Evolutionary conservation across 2,329 filamentous ascomycete species (phyloP), one percentile per base, ranked within the genome.

Genomic region (Phaeosphaeria sp.): DNA sequence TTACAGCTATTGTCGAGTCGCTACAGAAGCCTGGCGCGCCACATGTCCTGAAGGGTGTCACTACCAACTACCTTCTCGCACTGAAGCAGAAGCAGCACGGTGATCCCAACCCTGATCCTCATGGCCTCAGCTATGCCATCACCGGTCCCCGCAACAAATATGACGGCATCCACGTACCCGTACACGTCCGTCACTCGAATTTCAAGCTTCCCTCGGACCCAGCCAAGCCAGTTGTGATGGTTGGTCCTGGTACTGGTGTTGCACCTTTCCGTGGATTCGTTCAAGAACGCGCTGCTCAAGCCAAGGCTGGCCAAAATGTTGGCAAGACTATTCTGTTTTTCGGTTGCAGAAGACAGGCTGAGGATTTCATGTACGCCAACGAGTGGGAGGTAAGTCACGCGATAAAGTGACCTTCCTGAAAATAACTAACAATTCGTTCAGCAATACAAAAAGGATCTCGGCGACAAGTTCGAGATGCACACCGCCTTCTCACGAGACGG

Each of bases 151-250:
- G 95, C 72, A 96, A 97, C 85, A 98, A 96, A 81, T 99, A 98
- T 78, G 92, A 97, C 71, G 94, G 94, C 60, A 89, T 97, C 59
- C 93, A 96, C 74, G 90, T 98, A 22, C 95, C 95, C 2, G 92
- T 99, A 15, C 95, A 99, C 75, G 89, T 99, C 58, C 92, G 95
- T 64, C 94, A 97, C 81, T 98, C 95, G 64, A 99, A 98, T 83
- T 99, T 99, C 87, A 98, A 98, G 83, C 87, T 99, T 27, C 95
- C 95, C 8, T 97, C 95, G 17, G 93, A 99, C 72, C 93, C 95
- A 3, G 87, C 90, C 49, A 96, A 96, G 80, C 95, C 95, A 27
- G 83, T 99, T 69, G 96, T 99, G 77, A 93, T 97, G 89, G 88
- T 98, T 68, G 95, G 95, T 22, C 95, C 95, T 13, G 95, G 95